These are phyloP conservation scores for Delitschia confertaspora DNA, from an alignment of 495 filamentous ascomycete genomes.

Conservation along the genomic window DNA sequence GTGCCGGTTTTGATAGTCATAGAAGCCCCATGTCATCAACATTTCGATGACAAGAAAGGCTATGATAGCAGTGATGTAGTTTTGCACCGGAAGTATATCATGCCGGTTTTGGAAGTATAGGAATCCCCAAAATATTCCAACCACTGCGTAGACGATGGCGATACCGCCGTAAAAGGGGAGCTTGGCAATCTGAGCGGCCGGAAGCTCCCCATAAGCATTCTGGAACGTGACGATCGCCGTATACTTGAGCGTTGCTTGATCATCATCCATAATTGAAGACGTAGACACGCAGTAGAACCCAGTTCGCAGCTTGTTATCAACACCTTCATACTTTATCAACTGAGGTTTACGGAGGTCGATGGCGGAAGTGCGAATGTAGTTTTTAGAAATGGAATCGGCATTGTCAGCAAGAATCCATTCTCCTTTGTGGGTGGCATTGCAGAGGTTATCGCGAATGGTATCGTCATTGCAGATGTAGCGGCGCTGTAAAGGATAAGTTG, in stretches of 20 bases:
- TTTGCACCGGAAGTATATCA: constrained; percentile 96
- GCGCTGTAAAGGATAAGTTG: constrained; percentile 38
- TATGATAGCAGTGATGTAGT: constrained; percentile 96
- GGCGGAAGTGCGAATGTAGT: constrained; percentile 64
- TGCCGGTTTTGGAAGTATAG: constrained; percentile 88
- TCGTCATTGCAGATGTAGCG: constrained; percentile 67
- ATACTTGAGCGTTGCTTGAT: no score
- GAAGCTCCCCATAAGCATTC: constrained; percentile 93
- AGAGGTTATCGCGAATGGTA: constrained; percentile 56
- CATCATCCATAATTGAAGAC: constrained; percentile 45
- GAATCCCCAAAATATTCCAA: constrained; percentile 85
- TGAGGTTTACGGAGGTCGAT: constrained; percentile 68
- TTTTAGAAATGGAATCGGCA: constrained; percentile 57
- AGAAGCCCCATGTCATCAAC: constrained; percentile 97
- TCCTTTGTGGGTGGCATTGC: constrained; percentile 66
- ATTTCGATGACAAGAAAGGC: constrained; percentile 92
- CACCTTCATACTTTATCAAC: constrained; percentile 70
- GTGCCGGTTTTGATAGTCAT: constrained; percentile 87
- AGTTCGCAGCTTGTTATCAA: constrained; percentile 47
- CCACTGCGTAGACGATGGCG: constrained; percentile 86
- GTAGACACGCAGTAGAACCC: constrained; percentile 95
- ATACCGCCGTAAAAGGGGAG: constrained; percentile 94
- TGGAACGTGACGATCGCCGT: constrained; percentile 79
- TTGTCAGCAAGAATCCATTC: constrained; percentile 73
- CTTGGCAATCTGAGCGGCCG: constrained; percentile 90